Evolutionary conservation across 2,329 filamentous ascomycete genomes (phyloP).

Genomic region (Aspergillus terreus): DNA sequence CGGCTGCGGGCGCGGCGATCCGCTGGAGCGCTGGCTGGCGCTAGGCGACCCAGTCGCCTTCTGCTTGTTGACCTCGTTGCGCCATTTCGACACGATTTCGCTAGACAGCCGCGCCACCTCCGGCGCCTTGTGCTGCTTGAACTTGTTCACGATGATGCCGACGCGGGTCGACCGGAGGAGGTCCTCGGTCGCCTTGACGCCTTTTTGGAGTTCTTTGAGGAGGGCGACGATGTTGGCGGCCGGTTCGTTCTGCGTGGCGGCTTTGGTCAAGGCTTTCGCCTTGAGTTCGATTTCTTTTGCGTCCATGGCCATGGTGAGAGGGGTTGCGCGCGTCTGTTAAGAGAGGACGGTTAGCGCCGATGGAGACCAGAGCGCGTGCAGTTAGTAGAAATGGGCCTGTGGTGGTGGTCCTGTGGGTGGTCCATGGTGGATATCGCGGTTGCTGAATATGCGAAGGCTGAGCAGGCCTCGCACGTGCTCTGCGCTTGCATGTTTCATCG

Average conservation of each 20-base stretch:
- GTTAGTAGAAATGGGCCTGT: not conserved
- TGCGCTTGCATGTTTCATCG: not conserved
- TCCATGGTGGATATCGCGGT: not conserved
- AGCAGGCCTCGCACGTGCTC: not conserved
- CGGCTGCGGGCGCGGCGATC: conserved; percentile 43
- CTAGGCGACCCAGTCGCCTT: conserved; percentile 39
- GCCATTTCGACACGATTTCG: conserved; percentile 73
- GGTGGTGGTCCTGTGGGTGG: not conserved
- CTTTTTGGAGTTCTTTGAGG: conserved; percentile 73
- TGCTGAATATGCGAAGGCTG: not conserved
- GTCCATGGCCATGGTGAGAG: conserved; percentile 57
- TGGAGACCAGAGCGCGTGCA: too few species aligned
- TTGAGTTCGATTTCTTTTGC: conserved; percentile 74
- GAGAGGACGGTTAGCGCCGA: not conserved
- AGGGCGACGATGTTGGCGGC: conserved; percentile 67
- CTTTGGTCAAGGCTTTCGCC: conserved; percentile 77
- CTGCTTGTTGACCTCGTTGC: conserved; percentile 46
- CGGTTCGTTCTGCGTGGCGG: conserved; percentile 70
- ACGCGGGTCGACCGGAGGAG: conserved; percentile 87
- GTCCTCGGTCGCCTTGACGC: conserved; percentile 81
- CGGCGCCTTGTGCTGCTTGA: conserved; percentile 72
- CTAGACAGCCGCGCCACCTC: conserved; percentile 69
- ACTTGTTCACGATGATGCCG: conserved; percentile 82
- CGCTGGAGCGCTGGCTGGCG: conserved; percentile 37
- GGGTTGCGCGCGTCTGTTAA: conserved; percentile 1